These are phyloP conservation scores for Ilex aquifolium DNA, from an alignment of 257 asterid genomes.

Conservation along the genomic window DNA sequence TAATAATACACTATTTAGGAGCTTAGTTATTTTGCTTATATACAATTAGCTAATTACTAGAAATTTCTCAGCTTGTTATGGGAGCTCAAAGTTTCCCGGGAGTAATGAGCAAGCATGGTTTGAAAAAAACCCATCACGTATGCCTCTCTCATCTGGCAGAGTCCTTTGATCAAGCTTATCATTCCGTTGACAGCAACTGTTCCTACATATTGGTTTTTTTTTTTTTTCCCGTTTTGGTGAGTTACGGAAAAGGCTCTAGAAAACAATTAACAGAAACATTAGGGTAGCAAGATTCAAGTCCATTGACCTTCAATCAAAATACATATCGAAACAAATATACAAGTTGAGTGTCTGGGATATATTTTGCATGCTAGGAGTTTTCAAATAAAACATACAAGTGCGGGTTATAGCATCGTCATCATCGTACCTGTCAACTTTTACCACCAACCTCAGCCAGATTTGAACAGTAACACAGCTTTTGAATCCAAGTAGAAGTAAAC, in stretches of 20 bases:
- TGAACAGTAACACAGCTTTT: slow-evolving; percentile 89
- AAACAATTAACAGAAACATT: neutral
- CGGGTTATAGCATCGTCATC: slow-evolving; percentile 22
- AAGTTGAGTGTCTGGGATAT: slow-evolving; percentile 31
- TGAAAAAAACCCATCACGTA: too few species aligned
- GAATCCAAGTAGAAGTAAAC: slow-evolving; percentile 98
- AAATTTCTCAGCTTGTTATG: too few species aligned
- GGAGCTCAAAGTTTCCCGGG: too few species aligned
- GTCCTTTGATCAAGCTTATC: too few species aligned
- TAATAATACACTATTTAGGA: too few species aligned
- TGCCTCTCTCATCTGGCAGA: too few species aligned
- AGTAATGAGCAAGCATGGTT: too few species aligned
- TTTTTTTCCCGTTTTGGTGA: too few species aligned
- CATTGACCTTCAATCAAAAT: neutral
- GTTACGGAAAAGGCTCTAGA: neutral
- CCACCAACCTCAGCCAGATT: slow-evolving; percentile 68
- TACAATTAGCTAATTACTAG: too few species aligned
- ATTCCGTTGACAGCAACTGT: too few species aligned
- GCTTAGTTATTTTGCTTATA: too few species aligned
- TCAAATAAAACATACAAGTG: slow-evolving; percentile 42
- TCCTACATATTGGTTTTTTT: too few species aligned
- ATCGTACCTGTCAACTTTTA: slow-evolving; percentile 18
- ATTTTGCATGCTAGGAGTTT: slow-evolving; percentile 23
- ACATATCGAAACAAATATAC: slow-evolving; percentile 39
- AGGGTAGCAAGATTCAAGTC: neutral